phyloP scores from a whole-genome alignment of 257 asterid species.

The Mitragyna speciosa region DNA sequence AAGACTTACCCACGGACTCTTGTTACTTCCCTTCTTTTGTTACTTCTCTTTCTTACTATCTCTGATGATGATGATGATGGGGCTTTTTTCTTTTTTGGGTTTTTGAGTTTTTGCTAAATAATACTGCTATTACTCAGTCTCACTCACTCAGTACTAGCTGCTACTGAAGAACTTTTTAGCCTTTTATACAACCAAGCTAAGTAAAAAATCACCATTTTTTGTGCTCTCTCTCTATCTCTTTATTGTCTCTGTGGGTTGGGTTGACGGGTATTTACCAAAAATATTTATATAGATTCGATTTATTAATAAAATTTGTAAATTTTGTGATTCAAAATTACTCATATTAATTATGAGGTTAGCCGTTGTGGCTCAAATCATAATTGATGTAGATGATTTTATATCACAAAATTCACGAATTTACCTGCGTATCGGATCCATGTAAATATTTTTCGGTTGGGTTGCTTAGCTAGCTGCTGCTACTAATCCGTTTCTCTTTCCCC shows the following conservation, averaged over 20 bases:
- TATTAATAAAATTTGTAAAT: too few relatives aligned
- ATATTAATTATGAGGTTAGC: too few relatives aligned
- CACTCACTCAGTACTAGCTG: constrained; percentile 9
- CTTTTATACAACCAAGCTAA: constrained; percentile 2
- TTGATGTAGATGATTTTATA: too few relatives aligned
- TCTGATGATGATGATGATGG: neutral
- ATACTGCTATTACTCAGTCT: neutral
- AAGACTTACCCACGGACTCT: constrained; percentile 17
- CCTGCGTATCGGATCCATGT: too few relatives aligned
- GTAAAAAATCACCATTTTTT: constrained; percentile 9
- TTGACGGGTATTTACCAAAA: neutral
- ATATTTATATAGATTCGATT: too few relatives aligned
- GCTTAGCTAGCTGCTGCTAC: neutral
- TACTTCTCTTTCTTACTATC: constrained; percentile 1
- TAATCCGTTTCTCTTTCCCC: constrained; percentile 16
- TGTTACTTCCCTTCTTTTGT: constrained; percentile 14
- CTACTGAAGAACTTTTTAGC: constrained; percentile 14
- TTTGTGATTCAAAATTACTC: too few relatives aligned
- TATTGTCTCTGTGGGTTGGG: neutral
- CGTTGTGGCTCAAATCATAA: too few relatives aligned
- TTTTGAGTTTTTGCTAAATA: neutral
- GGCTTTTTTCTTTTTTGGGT: neutral
- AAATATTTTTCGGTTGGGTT: too few relatives aligned
- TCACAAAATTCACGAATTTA: too few relatives aligned
- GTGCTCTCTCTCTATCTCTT: neutral